Base-by-base conservation (phyloP, 345 rosid genomes). In the Erysimum cheiranthoides region DNA sequence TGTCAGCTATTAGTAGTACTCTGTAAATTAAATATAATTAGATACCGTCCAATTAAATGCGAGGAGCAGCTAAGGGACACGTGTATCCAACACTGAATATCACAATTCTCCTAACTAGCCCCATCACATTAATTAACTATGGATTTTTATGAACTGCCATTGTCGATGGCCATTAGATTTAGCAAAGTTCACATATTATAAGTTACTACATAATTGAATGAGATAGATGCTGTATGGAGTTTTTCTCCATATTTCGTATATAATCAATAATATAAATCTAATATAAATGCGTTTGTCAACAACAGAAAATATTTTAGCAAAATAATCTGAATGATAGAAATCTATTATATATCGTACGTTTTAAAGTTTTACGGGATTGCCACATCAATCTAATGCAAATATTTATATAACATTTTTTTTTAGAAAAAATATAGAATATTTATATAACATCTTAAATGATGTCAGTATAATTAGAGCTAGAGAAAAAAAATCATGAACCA, bases 21-120 rank as follows among this genome's bases (percentile, higher is more conserved):
- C 9, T 31, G 54, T 28, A 31, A 17, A 50, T 35, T 51, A 51
- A 34, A 36, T 35, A 51, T 2, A 38, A 67, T 21, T 21, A 21
- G 25, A 36, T 52, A 52, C 50, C 49, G 61, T 25, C 38, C 27
- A 25, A 68, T 35, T 68, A 36, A 67, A 68, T 68, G 50, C 47
- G 18, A 27, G 16, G 13, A 5, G 50, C 47, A 11, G 2, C 13
- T 40, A 64, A 13, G 10, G 6, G 53, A 69, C 71, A 67, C 72
- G 61, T 47, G 52, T 43, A 25, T 14, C 52, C 42, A 54, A 30
- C 50, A 40, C 53, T 2, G 11, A 40, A 69, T 31, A 56, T 54
- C 50, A 39, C 39, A 53, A 9, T 6, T 28, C 35, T 57, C 73
- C 57, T 39, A 35, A 42, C 38, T 56, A 46, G 10, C 3, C 28